Evolutionary conservation across 2,329 filamentous ascomycete species (phyloP), one percentile per base, ranked within the genome.

Genomic region (Claviceps quebecensis): DNA sequence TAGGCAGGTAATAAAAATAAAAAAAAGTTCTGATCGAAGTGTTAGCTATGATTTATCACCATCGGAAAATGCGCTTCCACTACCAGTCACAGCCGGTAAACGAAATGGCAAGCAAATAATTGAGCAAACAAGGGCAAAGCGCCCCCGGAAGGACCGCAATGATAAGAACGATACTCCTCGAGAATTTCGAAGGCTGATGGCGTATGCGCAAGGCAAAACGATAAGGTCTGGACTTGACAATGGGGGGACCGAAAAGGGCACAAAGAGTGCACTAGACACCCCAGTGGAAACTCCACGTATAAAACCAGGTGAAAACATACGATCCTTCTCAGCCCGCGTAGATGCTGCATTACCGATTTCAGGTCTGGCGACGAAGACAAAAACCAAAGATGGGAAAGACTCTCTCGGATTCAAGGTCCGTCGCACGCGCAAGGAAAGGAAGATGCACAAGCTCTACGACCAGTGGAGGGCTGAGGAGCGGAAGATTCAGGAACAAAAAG

Each of bases 161-260:
- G 66, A 65, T 34, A 72, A 77, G 40, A 83, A 95, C 64, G 93
- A 97, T 68, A 90, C 86, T 1, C 93, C 93, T 0, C 85, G 87
- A 58, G 87, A 86, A 1, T 98, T 98, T 67, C 80, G 80, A 55
- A 82, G 89, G 13, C 70, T 97, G 55, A 93, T 97, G 86, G 81
- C 86, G 37, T 78, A 82, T 57, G 78, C 83, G 41, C 67, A 72
- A 16, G 66, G 79, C n/a, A 82, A 80, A 61, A 77, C 74, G 54
- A 66, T 75, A 9, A 74, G 75, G 5, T 78, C 75, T 9, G 82
- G 84, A 6, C 72, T 94, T 8, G 84, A 95, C 62, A 79, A 93
- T 56, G 86, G 86, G n/a, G 61, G 60, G 1, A 46, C 60, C 48
- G 4, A 47, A 48, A n/a, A 62, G 57, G 45, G 49, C 53, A 46